These are phyloP conservation scores for Diaporthe vexans DNA, from an alignment of 2,329 filamentous ascomycete genomes.

Conservation along the genomic window DNA sequence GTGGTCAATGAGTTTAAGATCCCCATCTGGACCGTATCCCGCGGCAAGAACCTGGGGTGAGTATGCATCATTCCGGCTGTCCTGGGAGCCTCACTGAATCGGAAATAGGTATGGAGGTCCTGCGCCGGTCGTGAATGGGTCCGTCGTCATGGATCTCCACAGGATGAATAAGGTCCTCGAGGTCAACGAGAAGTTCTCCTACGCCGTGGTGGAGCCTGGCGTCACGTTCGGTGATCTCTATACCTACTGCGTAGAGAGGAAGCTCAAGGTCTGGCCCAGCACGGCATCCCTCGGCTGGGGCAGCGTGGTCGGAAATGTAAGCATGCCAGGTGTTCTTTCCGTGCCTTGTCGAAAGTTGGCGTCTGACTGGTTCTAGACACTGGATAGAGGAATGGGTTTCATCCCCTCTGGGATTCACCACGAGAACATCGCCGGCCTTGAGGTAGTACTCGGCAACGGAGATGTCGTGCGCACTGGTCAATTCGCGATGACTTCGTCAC, in stretches of 20 bases:
- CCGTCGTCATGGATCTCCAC: conserved; percentile 60
- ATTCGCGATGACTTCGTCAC: conserved; percentile 54
- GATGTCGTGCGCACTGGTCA: conserved; percentile 48
- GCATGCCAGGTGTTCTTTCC: conserved; percentile 48
- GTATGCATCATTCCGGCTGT: neutral
- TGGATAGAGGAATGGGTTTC: conserved; percentile 58
- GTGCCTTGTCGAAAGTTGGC: conserved; percentile 23
- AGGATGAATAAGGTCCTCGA: conserved; percentile 60
- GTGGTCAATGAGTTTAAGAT: conserved; percentile 52
- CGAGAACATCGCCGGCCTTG: conserved; percentile 53
- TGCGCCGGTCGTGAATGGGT: conserved; percentile 60
- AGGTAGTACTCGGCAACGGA: conserved; percentile 49
- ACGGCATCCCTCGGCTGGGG: conserved; percentile 64
- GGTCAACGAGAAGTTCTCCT: conserved; percentile 58
- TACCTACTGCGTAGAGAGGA: conserved; percentile 54
- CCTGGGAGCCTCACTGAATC: neutral
- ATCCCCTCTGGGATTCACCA: conserved; percentile 54
- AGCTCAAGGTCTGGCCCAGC: conserved; percentile 61
- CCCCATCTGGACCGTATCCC: conserved; percentile 50
- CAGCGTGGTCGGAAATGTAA: conserved; percentile 62
- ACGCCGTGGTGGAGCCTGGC: conserved; percentile 61
- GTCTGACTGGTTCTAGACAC: conserved; percentile 52
- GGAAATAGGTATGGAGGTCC: conserved; percentile 61
- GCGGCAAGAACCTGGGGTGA: conserved; percentile 61
- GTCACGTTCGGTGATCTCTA: conserved; percentile 63